Evolutionary conservation across 2,329 filamentous ascomycete species (phyloP).

Genomic region (Alternaria gansuensis): DNA sequence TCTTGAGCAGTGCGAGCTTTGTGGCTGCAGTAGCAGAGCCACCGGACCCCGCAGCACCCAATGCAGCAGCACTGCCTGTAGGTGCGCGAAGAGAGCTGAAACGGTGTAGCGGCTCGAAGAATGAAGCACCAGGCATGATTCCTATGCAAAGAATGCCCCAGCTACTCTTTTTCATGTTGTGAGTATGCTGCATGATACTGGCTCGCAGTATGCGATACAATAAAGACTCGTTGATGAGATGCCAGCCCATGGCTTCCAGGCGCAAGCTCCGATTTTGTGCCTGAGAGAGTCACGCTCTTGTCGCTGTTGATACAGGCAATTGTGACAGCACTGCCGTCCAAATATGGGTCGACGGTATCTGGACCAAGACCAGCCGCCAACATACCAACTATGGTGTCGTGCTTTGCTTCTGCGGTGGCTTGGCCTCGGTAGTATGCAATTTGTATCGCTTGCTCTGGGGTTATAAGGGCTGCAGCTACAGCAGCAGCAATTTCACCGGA

Average conservation of each 20-base stretch:
- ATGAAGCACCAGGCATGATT: neutral
- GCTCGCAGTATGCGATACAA: neutral
- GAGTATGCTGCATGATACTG: neutral
- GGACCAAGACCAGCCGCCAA: constrained; percentile 33
- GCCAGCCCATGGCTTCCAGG: neutral
- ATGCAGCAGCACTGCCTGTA: neutral
- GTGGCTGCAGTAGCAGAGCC: neutral
- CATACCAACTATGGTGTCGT: constrained; percentile 23
- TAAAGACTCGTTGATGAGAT: neutral
- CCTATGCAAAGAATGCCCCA: neutral
- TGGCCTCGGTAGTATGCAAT: constrained; percentile 28
- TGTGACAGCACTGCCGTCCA: neutral
- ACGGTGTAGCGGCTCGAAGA: neutral
- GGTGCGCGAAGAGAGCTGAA: neutral
- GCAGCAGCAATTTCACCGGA: constrained; percentile 40
- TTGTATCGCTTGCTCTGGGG: constrained; percentile 18
- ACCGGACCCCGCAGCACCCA: neutral
- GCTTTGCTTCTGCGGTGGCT: constrained; percentile 18
- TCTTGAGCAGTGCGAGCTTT: neutral
- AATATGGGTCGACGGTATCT: constrained; percentile 5
- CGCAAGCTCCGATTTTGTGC: constrained; percentile 47
- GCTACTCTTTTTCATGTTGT: neutral
- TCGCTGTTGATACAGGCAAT: constrained; percentile 47
- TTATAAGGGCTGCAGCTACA: constrained; percentile 32
- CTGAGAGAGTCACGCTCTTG: constrained; percentile 26